phyloP scores from a whole-genome alignment of 129 eudicot species.

The Lonicera japonica region DNA sequence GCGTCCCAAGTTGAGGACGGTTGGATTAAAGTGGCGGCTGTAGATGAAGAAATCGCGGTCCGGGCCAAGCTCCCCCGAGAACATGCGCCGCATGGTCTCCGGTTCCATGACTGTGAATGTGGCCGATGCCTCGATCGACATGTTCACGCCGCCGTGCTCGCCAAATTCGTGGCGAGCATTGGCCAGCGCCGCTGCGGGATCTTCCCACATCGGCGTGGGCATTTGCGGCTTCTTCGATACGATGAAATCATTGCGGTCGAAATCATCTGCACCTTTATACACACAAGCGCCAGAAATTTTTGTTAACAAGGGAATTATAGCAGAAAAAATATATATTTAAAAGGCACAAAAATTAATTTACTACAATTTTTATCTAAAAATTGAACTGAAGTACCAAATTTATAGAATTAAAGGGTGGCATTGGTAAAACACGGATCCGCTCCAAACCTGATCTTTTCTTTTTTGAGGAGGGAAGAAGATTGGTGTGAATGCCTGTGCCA shows the following conservation, averaged over 20 bases:
- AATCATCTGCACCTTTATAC: neutral
- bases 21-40: constrained; percentile 61
- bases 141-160: constrained; percentile 65
- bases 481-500: too few relatives aligned
- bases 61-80: constrained; percentile 50
- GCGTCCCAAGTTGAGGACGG: constrained; percentile 51
- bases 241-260: constrained; percentile 12
- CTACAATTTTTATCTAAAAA: too few relatives aligned
- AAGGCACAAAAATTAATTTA: too few relatives aligned
- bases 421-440: too few relatives aligned
- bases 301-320: too few relatives aligned
- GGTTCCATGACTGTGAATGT: constrained; percentile 63
- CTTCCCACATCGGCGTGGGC: constrained; percentile 16
- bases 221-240: constrained; percentile 14
- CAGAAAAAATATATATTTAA: too few relatives aligned
- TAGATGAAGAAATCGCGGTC: constrained; percentile 46
- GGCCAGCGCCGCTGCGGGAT: constrained; percentile 43
- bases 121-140: constrained; percentile 67
- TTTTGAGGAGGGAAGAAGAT: too few relatives aligned
- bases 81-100: constrained; percentile 46
- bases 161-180: constrained; percentile 50
- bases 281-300: too few relatives aligned
- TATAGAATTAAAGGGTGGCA: too few relatives aligned
- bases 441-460: too few relatives aligned
- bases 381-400: too few relatives aligned